Conservation (phyloP, 2,329 filamentous ascomycete genomes). For the Penicillium nordicum region DNA sequence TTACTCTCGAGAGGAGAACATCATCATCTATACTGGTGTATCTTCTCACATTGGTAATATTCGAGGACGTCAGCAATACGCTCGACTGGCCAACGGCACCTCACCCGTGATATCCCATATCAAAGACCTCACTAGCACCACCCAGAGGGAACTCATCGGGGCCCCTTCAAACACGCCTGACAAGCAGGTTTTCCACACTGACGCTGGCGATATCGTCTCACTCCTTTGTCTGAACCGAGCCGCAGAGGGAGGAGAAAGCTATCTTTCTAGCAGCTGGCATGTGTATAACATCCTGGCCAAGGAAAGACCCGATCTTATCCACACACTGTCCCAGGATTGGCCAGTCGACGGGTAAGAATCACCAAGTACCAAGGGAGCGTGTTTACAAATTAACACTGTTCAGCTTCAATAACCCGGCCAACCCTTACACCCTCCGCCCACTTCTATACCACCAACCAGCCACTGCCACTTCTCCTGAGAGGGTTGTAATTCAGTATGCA, state of each 20-base stretch:
- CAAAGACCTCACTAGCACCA: constrained; percentile 52
- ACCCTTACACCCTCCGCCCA: constrained; percentile 46
- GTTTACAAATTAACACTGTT: constrained; percentile 1
- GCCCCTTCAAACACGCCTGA: constrained; percentile 25
- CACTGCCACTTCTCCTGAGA: constrained; percentile 47
- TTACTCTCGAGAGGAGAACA: constrained; percentile 34
- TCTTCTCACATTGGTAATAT: constrained; percentile 42
- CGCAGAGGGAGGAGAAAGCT: constrained; percentile 50
- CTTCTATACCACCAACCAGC: constrained; percentile 52
- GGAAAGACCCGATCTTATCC: constrained; percentile 53
- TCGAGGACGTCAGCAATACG: constrained; percentile 43
- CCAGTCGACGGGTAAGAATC: constrained; percentile 44
- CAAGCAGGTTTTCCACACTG: constrained; percentile 55
- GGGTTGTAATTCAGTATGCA: constrained; percentile 59
- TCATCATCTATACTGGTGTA: constrained; percentile 44
- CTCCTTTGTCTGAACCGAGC: constrained; percentile 48
- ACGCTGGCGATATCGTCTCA: constrained; percentile 53
- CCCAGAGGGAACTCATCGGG: constrained; percentile 13
- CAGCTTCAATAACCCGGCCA: constrained; percentile 52
- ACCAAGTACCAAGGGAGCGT: neutral
- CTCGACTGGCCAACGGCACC: constrained; percentile 16
- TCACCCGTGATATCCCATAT: constrained; percentile 57
- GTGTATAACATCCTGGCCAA: constrained; percentile 55
- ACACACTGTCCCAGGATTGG: constrained; percentile 51
- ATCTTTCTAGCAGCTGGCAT: constrained; percentile 52